Evolutionary conservation across 2,329 filamentous ascomycete species (phyloP), one percentile per base, ranked within the genome.

Genomic region (Exophiala sideris): DNA sequence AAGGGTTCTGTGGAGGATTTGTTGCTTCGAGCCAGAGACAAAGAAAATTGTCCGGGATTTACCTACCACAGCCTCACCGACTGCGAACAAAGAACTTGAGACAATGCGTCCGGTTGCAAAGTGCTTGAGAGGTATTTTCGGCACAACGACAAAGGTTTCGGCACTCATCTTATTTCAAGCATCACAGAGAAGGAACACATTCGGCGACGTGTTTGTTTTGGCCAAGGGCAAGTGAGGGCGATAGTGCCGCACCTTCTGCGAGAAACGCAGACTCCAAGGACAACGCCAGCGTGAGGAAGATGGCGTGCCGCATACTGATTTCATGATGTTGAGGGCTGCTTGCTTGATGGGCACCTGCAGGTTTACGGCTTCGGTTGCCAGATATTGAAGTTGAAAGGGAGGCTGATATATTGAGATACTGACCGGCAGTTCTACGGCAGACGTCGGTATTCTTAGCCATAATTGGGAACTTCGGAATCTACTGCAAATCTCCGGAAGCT

Each of bases 81-180:
- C 24, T 2, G 8, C 12, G 16, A 41, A 54, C 48, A 58, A 58
- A 50, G 48, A 6, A 35, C 32, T 39, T 16, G 14, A 14, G 38
- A 58, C 51, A 58, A 58, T 45, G 52, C 33, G 36, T 33, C 48
- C 35, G 48, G 24, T 42, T 58, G 56, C 56, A 29, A 51, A 34
- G 18, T 10, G n/a, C 3, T 7, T 12, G 41, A 38, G 35, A 38
- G 5, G 2, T 38, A 38, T 38, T 38, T 38, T 16, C 35, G 14
- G 35, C 35, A 38, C 35, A 38, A 38, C 14, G 35, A 38, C 11
- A 12, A 16, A 16, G 11, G 5, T 38, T 10, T 16, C 35, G 10
- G 14, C 5, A 12, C 11, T 16, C 35, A 38, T 3, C 35, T 38
- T 38, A 12, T 2, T 10, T 38, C 35, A 38, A 12, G 11, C 11